These are phyloP conservation scores for Coccomyxa sp. DNA, from an alignment of 139 green algal species.

Conservation along the genomic window DNA sequence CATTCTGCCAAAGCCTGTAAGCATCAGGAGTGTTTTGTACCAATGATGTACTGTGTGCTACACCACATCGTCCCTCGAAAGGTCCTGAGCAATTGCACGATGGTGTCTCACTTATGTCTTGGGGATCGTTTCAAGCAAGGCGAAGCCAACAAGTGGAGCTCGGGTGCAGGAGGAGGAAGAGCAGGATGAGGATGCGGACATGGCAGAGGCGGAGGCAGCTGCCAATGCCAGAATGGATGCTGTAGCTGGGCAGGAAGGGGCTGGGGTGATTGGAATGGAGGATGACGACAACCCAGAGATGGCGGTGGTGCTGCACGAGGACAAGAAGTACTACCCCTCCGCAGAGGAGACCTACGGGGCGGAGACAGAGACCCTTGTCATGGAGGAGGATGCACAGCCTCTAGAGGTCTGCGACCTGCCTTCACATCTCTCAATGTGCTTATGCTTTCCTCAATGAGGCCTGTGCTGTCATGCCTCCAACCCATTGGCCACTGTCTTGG, in stretches of 20 bases:
- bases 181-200: constrained; percentile 42
- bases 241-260: constrained; percentile 23
- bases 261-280: constrained; percentile 32
- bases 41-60: neutral
- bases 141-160: too few relatives aligned
- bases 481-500: too few relatives aligned
- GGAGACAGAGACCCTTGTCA: constrained; percentile 90
- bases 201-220: constrained; percentile 37
- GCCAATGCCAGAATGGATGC: constrained; percentile 41
- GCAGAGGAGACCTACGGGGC: constrained; percentile 91
- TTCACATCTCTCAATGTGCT: too few relatives aligned
- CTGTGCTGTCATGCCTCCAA: too few relatives aligned
- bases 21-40: too few relatives aligned
- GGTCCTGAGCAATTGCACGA: too few relatives aligned
- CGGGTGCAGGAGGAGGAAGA: constrained; percentile 59
- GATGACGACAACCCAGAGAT: constrained; percentile 47
- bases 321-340: constrained; percentile 99
- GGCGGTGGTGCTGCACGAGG: constrained; percentile 88
- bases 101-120: too few relatives aligned
- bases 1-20: too few relatives aligned
- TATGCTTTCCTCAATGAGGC: too few relatives aligned
- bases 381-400: constrained; percentile 97
- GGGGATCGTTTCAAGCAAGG: too few relatives aligned
- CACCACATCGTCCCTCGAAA: neutral
- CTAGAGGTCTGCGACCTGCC: constrained; percentile 73